These are phyloP conservation scores for Cladorrhinum samala DNA, from an alignment of 495 filamentous ascomycete species.

Conservation along the genomic window DNA sequence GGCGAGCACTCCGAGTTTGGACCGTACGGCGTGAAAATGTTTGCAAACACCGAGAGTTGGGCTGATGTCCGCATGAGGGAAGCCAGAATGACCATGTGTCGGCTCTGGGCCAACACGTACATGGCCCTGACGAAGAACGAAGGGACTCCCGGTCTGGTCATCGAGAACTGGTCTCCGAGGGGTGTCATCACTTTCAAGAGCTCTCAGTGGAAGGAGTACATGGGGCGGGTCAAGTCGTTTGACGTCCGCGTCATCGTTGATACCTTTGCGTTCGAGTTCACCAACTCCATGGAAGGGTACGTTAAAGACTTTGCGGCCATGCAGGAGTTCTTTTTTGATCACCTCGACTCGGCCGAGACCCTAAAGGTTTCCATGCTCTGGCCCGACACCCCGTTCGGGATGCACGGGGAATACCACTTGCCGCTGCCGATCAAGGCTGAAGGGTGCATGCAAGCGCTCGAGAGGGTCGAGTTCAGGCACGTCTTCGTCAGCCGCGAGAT, in stretches of 20 bases:
- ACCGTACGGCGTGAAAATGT: background rate
- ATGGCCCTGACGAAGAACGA: background rate
- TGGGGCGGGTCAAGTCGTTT: background rate
- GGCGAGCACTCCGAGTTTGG: background rate
- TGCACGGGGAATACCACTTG: background rate
- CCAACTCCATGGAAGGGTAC: background rate
- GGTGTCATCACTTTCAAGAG: background rate
- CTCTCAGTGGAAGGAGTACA: background rate
- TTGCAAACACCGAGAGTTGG: background rate
- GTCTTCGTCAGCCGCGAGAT: background rate
- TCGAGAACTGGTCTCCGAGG: background rate
- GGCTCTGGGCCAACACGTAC: background rate
- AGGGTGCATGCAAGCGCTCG: background rate
- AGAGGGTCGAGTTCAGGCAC: background rate
- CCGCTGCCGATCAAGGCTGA: background rate
- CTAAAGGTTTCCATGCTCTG: background rate
- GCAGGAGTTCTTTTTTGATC: background rate
- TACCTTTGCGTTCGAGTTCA: background rate
- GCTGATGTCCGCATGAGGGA: background rate
- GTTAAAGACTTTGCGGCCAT: background rate
- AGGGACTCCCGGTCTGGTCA: background rate
- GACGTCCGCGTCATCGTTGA: background rate
- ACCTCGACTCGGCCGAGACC: background rate
- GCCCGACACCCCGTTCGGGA: background rate
- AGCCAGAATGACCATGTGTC: background rate